Percentiles rank a stretch among this genome's conserved stretches.
Evolutionary conservation across 345 rosid genomes (phyloP).

Genomic region (Syzygium jambos): DNA sequence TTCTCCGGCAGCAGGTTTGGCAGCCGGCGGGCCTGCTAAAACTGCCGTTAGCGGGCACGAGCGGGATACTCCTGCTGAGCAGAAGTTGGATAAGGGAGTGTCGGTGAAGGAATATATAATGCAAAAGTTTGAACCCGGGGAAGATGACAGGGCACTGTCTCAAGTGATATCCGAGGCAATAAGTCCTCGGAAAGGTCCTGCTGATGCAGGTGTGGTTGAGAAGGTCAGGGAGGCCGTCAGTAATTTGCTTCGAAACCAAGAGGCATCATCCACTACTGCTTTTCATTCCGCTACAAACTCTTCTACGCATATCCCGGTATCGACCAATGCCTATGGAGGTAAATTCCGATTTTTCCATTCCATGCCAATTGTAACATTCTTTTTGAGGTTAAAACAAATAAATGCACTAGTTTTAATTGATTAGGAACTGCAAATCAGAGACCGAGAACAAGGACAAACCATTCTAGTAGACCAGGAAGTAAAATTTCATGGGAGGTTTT

Average conservation of each 20-base stretch:
- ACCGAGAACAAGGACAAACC: background rate
- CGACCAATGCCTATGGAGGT: conserved; percentile 37
- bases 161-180: conserved; percentile 46
- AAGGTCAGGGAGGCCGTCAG: conserved; percentile 38
- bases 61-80: background rate
- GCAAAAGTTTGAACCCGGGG: conserved; percentile 63
- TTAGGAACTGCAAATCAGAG: background rate
- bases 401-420: background rate
- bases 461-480: background rate
- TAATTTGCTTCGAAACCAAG: conserved; percentile 29
- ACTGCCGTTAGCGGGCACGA: background rate
- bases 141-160: conserved; percentile 71
- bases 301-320: conserved; percentile 13
- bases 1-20: background rate
- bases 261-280: conserved; percentile 6
- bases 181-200: conserved; percentile 40
- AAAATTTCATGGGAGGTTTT: background rate
- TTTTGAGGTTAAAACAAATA: background rate
- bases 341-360: background rate
- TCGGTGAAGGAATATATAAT: conserved; percentile 66
- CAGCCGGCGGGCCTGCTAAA: background rate
- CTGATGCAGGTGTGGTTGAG: conserved; percentile 28
- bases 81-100: conserved; percentile 62
- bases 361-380: background rate
- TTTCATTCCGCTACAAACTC: conserved; percentile 22